Evolutionary conservation across 352 stramenopile genomes (phyloP).

Genomic region (Pythium coloratum): DNA sequence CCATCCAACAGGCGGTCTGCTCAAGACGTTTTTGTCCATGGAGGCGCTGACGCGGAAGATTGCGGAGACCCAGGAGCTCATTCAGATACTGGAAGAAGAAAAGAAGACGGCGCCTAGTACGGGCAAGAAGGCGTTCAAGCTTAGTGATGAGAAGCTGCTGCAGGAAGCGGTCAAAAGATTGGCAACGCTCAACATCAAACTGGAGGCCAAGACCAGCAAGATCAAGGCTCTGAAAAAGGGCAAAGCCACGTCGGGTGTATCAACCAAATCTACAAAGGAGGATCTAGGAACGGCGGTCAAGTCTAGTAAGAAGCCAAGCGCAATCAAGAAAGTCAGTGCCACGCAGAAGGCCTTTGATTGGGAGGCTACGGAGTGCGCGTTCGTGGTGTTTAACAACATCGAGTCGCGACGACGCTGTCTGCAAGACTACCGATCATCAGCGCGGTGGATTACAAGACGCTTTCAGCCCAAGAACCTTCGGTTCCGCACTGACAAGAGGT

Average conservation of each 20-base stretch:
- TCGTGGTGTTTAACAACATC: slow-evolving; percentile 88
- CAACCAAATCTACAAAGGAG: slow-evolving; percentile 6
- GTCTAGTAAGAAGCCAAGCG: slow-evolving; percentile 21
- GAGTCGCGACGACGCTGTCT: slow-evolving; percentile 75
- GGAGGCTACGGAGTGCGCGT: slow-evolving; percentile 73
- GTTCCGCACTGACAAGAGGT: slow-evolving; percentile 51
- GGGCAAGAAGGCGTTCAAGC: slow-evolving; percentile 17
- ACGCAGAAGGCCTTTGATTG: slow-evolving; percentile 48
- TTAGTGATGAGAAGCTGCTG: slow-evolving; percentile 29
- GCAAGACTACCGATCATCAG: slow-evolving; percentile 69
- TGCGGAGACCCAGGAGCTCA: slow-evolving; percentile 48
- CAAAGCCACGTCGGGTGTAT: slow-evolving; percentile 6
- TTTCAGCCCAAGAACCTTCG: slow-evolving; percentile 61
- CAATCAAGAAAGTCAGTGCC: slow-evolving; percentile 21
- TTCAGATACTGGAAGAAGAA: slow-evolving; percentile 52
- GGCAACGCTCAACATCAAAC: slow-evolving; percentile 33
- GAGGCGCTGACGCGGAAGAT: slow-evolving; percentile 69
- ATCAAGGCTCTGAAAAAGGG: slow-evolving; percentile 62
- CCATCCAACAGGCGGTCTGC: slow-evolving; percentile 68
- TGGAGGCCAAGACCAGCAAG: slow-evolving; percentile 48
- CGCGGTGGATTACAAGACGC: slow-evolving; percentile 36
- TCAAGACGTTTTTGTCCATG: slow-evolving; percentile 74
- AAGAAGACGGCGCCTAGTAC: slow-evolving; percentile 28
- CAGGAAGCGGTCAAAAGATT: slow-evolving; percentile 16
- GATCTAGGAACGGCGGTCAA: slow-evolving; percentile 9